Evolutionary conservation across 768 basidiomycete genomes (phyloP).

Genomic region (Lyophyllum decastes): DNA sequence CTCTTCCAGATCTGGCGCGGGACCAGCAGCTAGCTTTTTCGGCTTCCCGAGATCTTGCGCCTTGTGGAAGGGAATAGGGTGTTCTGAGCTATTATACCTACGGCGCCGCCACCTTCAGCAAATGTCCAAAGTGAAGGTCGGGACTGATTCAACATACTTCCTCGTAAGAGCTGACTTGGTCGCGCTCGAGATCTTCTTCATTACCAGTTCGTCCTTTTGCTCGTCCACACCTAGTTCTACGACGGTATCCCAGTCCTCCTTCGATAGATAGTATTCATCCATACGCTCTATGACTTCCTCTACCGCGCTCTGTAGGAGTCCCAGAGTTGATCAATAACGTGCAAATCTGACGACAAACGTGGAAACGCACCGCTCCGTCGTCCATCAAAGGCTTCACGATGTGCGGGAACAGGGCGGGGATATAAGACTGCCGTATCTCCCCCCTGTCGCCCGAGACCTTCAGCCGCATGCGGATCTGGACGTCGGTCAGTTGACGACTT

Average conservation of each 20-base stretch:
- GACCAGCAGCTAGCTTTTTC: slow-evolving; percentile 76
- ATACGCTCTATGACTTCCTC: slow-evolving; percentile 83
- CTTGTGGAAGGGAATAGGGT: slow-evolving; percentile 95
- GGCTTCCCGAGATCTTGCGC: slow-evolving; percentile 80
- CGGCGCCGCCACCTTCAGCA: not conserved
- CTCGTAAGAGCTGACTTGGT: slow-evolving; percentile 86
- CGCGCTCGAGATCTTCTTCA: slow-evolving; percentile 82
- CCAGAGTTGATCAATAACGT: not conserved
- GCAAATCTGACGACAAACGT: not conserved
- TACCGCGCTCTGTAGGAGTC: slow-evolving; percentile 62
- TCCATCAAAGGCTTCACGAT: slow-evolving; percentile 80
- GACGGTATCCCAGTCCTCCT: slow-evolving; percentile 96
- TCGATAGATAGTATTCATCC: slow-evolving; percentile 93
- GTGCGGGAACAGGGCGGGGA: slow-evolving; percentile 84
- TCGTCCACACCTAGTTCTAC: slow-evolving; percentile 91
- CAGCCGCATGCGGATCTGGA: slow-evolving; percentile 94
- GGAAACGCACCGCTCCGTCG: slow-evolving; percentile 64
- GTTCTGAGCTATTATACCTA: slow-evolving; percentile 88
- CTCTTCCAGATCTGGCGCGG: slow-evolving; percentile 90
- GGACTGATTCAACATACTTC: slow-evolving; percentile 52
- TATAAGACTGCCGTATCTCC: slow-evolving; percentile 90
- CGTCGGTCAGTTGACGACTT: slow-evolving; percentile 76
- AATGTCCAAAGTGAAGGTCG: not conserved
- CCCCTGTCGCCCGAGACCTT: slow-evolving; percentile 87
- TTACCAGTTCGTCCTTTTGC: slow-evolving; percentile 67